Conservation (phyloP, 257 asterid genomes). For the Prunella vulgaris region DNA sequence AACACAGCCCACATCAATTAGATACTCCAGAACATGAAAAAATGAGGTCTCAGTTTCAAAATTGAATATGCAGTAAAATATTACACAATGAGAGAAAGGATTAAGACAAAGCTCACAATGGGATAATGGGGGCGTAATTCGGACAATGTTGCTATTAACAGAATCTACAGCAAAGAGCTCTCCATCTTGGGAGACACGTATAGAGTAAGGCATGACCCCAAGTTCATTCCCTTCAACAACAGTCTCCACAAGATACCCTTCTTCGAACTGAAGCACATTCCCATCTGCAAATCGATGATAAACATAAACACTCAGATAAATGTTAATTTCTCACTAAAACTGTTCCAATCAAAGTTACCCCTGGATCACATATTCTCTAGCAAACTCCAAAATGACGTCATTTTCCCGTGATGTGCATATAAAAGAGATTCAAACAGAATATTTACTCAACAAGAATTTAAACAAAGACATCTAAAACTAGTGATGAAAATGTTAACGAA, state of each 20-base stretch:
- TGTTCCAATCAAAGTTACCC: not conserved
- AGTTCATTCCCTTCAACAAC: slow-evolving; percentile 90
- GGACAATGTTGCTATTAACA: slow-evolving; percentile 73
- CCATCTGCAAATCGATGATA: slow-evolving; percentile 45
- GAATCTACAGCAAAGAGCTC: slow-evolving; percentile 96
- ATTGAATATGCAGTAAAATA: not conserved
- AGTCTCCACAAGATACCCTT: slow-evolving; percentile 92
- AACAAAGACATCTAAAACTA: not conserved
- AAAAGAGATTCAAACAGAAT: not conserved
- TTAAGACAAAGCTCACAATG: slow-evolving; percentile 57
- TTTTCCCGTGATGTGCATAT: not conserved
- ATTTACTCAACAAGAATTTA: not conserved
- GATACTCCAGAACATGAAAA: not conserved
- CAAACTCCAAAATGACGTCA: not conserved
- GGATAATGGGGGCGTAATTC: slow-evolving; percentile 86
- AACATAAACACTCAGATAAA: not conserved
- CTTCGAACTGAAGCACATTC: slow-evolving; percentile 79
- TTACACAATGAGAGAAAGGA: not conserved
- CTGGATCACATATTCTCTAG: not conserved
- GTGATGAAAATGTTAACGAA: not conserved
- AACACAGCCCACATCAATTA: not conserved
- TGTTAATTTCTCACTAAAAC: slow-evolving; percentile 1
- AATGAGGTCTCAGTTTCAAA: not conserved
- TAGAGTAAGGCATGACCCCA: slow-evolving; percentile 72
- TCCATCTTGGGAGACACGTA: slow-evolving; percentile 85